Evolutionary conservation across 495 filamentous ascomycete species (phyloP), one percentile per base, ranked within the genome.

Genomic region (Aspergillus leporis): DNA sequence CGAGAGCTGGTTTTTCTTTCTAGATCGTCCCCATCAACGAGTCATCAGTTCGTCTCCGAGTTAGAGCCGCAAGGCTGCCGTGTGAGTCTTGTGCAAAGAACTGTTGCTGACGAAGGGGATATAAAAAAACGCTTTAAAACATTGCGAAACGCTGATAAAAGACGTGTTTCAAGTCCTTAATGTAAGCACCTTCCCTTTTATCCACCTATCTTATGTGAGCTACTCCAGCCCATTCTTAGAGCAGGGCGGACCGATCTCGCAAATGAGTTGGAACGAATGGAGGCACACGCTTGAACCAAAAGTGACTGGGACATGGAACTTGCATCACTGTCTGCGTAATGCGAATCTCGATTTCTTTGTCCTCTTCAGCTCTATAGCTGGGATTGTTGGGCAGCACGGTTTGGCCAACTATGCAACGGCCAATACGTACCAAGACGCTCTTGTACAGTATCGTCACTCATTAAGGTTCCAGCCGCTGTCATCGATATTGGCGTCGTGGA

Each of bases 401-500:
- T 69, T 72, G 51, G 61, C 65, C 7, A 69, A 66, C 30, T 74
- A 74, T 34, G 60, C 65, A 13, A 63, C 67, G 1, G 63, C 64
- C 2, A 71, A 68, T 48, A 55, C 63, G 8, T 74, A 72, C 34
- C 58, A 67, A 31, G 66, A 72, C 40, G 52, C 60, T 0, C 70
- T 71, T 49, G 58, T 64, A 5, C 58, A 52, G 46, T 73, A 66
- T 47, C 62, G 70, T 0, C 59, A 58, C 18, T 53, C 45, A 1
- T 41, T 49, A n/a, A 61, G 63, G 1, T 53, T 73, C 0, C 51
- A 3, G 68, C 62, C 0, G 51, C 56, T 2, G 55, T 60, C 0
- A 58, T 83, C 36, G 68, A 72, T 54, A 71, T 83, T 41, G 65
- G 76, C n/a, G 64, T 71, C n/a, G 61, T 83, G 34, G 64, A 66